A percentile compares a stretch with the other conserved stretches of the same genome.
Conservation (phyloP, 2,329 filamentous ascomycete genomes). For the Boeremia lycopersici region DNA sequence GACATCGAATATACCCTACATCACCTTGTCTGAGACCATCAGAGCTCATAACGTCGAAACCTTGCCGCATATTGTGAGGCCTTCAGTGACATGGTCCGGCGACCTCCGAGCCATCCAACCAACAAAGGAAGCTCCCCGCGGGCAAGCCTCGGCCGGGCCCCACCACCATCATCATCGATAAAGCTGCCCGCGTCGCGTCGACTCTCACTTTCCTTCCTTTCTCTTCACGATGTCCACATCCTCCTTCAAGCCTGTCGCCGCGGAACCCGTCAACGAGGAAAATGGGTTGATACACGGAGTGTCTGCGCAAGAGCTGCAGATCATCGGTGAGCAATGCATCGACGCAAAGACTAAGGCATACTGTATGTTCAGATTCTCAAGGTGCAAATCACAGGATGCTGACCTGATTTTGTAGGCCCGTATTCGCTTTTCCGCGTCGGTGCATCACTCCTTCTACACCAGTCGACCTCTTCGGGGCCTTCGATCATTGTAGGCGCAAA, state of each 20-base stretch:
- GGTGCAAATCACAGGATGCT: neutral
- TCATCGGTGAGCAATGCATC: slow-evolving; percentile 66
- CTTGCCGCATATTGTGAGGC: neutral
- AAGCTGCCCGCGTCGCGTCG: slow-evolving; percentile 23
- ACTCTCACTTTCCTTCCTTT: slow-evolving; percentile 13
- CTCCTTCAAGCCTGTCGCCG: slow-evolving; percentile 35
- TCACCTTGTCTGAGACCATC: neutral
- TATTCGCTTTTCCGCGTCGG: slow-evolving; percentile 95
- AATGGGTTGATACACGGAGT: slow-evolving; percentile 59
- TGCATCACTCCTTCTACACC: slow-evolving; percentile 68
- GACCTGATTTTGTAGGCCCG: slow-evolving; percentile 59
- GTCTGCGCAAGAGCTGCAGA: slow-evolving; percentile 66
- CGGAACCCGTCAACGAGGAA: slow-evolving; percentile 41
- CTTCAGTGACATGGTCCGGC: neutral
- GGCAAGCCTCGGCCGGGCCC: slow-evolving; percentile 15
- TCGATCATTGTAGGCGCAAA: slow-evolving; percentile 71
- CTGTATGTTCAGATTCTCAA: slow-evolving; percentile 59
- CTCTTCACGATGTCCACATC: slow-evolving; percentile 43
- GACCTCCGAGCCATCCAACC: slow-evolving; percentile 10
- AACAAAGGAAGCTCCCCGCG: slow-evolving; percentile 15
- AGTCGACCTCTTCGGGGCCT: slow-evolving; percentile 26
- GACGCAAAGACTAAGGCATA: slow-evolving; percentile 81
- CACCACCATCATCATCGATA: slow-evolving; percentile 21
- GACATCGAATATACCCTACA: slow-evolving; percentile 5
- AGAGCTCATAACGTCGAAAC: neutral